A percentile compares a stretch with the other conserved stretches of the same genome.
phyloP scores from a whole-genome alignment of 768 basidiomycete species.

The Pleurotus eryngii region DNA sequence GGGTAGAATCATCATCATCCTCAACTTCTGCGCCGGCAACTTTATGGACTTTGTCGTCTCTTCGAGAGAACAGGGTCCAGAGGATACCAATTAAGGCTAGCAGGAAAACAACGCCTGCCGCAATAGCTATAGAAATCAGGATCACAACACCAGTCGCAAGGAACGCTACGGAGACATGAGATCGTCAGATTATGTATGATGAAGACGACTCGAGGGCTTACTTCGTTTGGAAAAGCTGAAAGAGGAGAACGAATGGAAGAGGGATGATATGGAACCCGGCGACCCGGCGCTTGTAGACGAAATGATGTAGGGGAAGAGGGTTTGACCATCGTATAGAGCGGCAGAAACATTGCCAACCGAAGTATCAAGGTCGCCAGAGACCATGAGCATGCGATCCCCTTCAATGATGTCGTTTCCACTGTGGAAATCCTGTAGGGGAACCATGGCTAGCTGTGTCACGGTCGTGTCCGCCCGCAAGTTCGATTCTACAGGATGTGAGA shows the following conservation, averaged over 20 bases:
- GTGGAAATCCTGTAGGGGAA: conserved; percentile 83
- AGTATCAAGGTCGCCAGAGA: conserved; percentile 76
- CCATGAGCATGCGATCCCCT: conserved; percentile 83
- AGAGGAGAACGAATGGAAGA: conserved; percentile 79
- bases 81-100: conserved; percentile 81
- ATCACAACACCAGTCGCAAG: conserved; percentile 92
- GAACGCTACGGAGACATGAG: conserved; percentile 51
- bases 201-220: conserved; percentile 35
- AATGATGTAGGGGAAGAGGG: conserved; percentile 78
- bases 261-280: conserved; percentile 65
- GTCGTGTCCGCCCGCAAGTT: conserved; percentile 53
- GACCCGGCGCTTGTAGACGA: conserved; percentile 63
- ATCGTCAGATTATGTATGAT: conserved; percentile 11
- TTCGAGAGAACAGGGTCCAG: conserved; percentile 83
- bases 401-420: conserved; percentile 67
- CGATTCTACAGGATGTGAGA: conserved; percentile 40
- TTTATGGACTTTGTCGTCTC: conserved; percentile 69
- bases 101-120: conserved; percentile 89
- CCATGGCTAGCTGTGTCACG: conserved; percentile 84
- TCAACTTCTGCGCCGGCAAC: conserved; percentile 56
- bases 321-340: conserved; percentile 83
- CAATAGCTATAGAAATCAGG: conserved; percentile 94
- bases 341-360: conserved; percentile 79
- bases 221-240: conserved; percentile 74
- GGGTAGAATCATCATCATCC: conserved; percentile 72